These are phyloP conservation scores for Trichoderma hamatum DNA, from an alignment of 2,329 filamentous ascomycete genomes.

Conservation along the genomic window DNA sequence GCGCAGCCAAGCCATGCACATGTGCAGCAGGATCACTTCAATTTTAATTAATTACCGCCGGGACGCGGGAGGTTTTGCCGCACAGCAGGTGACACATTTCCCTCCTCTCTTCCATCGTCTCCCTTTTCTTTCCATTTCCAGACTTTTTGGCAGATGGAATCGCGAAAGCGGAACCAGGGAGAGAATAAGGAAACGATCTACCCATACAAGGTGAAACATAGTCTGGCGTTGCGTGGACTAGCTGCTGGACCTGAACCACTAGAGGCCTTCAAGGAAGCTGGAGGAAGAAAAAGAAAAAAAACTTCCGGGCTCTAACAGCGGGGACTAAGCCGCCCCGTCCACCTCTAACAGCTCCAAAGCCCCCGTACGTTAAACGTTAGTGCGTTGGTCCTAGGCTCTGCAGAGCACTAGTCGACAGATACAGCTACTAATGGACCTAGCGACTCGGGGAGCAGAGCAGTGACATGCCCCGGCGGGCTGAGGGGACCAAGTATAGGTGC, in stretches of 20 bases:
- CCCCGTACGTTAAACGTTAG: background rate
- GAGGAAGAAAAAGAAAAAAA: background rate
- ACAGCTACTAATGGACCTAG: background rate
- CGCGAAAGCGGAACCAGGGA: background rate
- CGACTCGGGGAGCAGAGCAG: background rate
- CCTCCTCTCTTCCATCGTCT: background rate
- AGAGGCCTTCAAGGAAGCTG: background rate
- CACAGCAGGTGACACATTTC: background rate
- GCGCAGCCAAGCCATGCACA: constrained; percentile 8
- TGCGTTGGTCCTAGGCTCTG: background rate
- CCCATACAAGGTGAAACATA: constrained; percentile 12
- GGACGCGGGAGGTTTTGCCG: background rate
- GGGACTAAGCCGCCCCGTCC: constrained; percentile 15
- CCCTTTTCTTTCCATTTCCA: background rate
- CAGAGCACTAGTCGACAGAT: background rate
- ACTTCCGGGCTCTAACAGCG: constrained; percentile 4
- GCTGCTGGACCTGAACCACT: background rate
- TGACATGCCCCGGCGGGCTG: constrained; percentile 16
- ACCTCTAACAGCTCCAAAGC: background rate
- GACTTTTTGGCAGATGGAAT: background rate
- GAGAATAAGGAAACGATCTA: background rate
- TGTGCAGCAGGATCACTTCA: background rate
- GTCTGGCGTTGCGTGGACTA: background rate
- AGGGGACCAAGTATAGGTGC: background rate
- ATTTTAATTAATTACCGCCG: background rate